Conservation (phyloP, 768 basidiomycete species). For the Kwoniella sp. region DNA sequence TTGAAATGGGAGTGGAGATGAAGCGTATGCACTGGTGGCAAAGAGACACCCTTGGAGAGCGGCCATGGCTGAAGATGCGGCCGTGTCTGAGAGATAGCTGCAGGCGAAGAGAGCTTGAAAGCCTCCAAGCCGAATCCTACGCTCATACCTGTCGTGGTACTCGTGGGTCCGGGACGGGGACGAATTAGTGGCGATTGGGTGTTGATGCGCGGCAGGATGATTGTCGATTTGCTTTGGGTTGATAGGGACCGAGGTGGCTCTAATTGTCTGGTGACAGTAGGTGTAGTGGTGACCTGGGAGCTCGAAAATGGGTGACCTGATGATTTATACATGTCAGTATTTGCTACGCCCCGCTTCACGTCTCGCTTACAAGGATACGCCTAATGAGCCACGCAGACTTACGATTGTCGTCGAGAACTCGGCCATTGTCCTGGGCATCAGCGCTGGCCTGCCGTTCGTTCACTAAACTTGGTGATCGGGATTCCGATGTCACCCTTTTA, state of each 20-base stretch:
- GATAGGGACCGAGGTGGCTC: too few species aligned
- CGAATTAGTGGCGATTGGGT: not conserved
- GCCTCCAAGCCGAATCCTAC: conserved; percentile 7
- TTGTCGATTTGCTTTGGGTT: not conserved
- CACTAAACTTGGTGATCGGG: not conserved
- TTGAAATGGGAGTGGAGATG: not conserved
- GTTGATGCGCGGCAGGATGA: conserved; percentile 1
- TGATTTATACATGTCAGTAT: too few species aligned
- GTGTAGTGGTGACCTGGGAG: too few species aligned
- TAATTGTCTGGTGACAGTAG: too few species aligned
- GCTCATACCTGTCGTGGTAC: not conserved
- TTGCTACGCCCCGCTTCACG: too few species aligned
- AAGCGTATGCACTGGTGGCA: not conserved
- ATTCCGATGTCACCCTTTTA: not conserved
- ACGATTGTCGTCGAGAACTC: not conserved
- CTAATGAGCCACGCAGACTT: not conserved
- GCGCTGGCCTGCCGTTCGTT: not conserved
- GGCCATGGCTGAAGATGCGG: conserved; percentile 6
- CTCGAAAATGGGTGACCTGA: too few species aligned
- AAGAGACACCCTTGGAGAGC: not conserved
- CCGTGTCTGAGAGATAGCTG: not conserved
- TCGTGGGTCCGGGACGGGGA: not conserved
- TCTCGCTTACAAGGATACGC: too few species aligned
- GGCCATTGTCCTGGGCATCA: not conserved
- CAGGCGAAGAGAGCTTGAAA: conserved; percentile 7